Evolutionary conservation across 2,329 filamentous ascomycete genomes (phyloP), one percentile per base, ranked within the genome.

Genomic region (Aureobasidium mangrovei): DNA sequence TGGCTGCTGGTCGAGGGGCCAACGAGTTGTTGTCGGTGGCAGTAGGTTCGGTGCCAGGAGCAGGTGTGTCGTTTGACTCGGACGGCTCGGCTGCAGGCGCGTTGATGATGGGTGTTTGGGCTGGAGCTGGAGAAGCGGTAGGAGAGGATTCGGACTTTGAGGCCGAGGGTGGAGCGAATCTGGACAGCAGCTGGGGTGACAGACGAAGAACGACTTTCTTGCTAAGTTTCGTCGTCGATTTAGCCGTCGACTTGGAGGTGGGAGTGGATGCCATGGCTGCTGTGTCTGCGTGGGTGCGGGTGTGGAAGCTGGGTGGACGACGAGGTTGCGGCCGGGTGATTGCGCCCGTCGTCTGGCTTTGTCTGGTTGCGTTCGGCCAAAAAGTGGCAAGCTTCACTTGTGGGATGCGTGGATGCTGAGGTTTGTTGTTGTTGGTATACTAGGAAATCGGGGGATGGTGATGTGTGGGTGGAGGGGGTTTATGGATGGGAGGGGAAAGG

Each of bases 1-100:
- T 82, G 53, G 62, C 62, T 36, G 60, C 59, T 38, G 65, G 68
- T 12, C 73, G 72, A 9, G 76, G 71, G 46, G 74, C 73, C 38
- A 75, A 65, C 39, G 72, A 66, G 61, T 67, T 68, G 53, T 52
- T 55, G 55, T 68, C 65, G 26, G 65, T 64, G 29, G 66, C 66
- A 43, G 69, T 70, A 59, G 62, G 64, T 10, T 57, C 58, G 27
- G 61, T 59, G 24, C 60, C 53, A 10, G 67, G 67, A 46, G 68
- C 61, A 9, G 70, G 67, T 27, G 71, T 70, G 18, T 69, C 65
- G 53, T 68, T 69, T 32, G 71, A 70, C 47, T 77, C 73, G 52
- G 70, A 69, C 10, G 71, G 59, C 29, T 71, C 70, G 57, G 64
- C 64, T 4, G 71, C 66, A 12, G 70, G 62, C 7, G 68, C 60